Conservation (phyloP, 768 basidiomycete species). For the Epithele typhae region DNA sequence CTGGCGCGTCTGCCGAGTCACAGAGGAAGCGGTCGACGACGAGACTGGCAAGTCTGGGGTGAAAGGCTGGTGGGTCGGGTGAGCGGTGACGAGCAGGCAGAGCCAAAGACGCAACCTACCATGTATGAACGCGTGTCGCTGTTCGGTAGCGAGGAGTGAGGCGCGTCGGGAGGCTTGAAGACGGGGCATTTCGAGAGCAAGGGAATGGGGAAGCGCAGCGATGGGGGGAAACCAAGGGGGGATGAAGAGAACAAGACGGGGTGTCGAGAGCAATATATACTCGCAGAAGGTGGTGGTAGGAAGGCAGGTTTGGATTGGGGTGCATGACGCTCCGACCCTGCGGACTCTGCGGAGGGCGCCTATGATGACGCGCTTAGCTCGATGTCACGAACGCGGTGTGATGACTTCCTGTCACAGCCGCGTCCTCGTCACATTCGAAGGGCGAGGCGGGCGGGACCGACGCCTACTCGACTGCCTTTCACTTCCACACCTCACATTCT, state of each 20-base stretch:
- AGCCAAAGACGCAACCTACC: not conserved
- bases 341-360: too few species aligned
- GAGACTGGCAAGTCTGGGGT: not conserved
- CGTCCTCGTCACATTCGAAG: not conserved
- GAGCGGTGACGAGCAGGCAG: not conserved
- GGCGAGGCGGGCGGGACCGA: not conserved
- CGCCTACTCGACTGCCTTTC: not conserved
- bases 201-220: not conserved
- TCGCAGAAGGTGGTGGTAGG: not conserved
- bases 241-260: not conserved
- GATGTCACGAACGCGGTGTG: not conserved
- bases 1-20: not conserved
- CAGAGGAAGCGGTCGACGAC: not conserved
- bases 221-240: not conserved
- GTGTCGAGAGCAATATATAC: not conserved
- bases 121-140: slow-evolving; percentile 6
- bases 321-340: not conserved
- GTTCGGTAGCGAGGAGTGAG: slow-evolving; percentile 4
- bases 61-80: not conserved
- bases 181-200: slow-evolving; percentile 8
- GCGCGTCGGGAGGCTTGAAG: slow-evolving; percentile 4
- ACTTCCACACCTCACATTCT: not conserved
- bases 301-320: not conserved
- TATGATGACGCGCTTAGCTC: too few species aligned
- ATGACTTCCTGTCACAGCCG: not conserved